phyloP scores from a whole-genome alignment of 768 basidiomycete genomes.

The Chalciporus pseudorubinellus region DNA sequence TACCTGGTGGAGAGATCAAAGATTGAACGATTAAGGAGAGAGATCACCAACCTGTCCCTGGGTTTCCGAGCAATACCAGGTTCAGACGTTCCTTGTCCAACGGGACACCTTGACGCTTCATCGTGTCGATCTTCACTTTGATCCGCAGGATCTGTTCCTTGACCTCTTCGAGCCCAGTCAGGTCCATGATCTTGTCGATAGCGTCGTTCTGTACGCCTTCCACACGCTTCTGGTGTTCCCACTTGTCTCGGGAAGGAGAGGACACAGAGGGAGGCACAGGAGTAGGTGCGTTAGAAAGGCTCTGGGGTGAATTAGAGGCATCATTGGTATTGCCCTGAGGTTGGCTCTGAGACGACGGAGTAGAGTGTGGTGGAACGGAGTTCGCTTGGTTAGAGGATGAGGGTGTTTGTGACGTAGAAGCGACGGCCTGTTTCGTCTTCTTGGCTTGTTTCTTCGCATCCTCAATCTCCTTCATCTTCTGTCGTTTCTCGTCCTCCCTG shows the following conservation, averaged over 20 bases:
- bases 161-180: conserved; percentile 65
- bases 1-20: conserved; percentile 10
- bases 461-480: conserved; percentile 45
- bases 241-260: conserved; percentile 42
- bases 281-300: not conserved
- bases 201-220: conserved; percentile 50
- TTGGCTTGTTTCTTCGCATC: conserved; percentile 18
- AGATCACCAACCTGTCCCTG: conserved; percentile 51
- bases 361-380: not conserved
- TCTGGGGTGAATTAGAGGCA: not conserved
- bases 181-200: conserved; percentile 64
- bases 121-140: conserved; percentile 51
- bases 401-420: not conserved
- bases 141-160: conserved; percentile 56
- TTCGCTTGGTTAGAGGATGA: not conserved
- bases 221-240: conserved; percentile 53
- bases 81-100: conserved; percentile 59
- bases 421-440: conserved; percentile 6
- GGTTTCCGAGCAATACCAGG: conserved; percentile 61
- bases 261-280: not conserved
- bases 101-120: conserved; percentile 47
- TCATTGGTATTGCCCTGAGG: conserved; percentile 1
- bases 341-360: not conserved
- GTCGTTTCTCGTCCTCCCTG: conserved; percentile 34
- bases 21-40: no score